Evolutionary conservation across 805 yeast genomes (phyloP).

Genomic region (Clavispora carvajalis): DNA sequence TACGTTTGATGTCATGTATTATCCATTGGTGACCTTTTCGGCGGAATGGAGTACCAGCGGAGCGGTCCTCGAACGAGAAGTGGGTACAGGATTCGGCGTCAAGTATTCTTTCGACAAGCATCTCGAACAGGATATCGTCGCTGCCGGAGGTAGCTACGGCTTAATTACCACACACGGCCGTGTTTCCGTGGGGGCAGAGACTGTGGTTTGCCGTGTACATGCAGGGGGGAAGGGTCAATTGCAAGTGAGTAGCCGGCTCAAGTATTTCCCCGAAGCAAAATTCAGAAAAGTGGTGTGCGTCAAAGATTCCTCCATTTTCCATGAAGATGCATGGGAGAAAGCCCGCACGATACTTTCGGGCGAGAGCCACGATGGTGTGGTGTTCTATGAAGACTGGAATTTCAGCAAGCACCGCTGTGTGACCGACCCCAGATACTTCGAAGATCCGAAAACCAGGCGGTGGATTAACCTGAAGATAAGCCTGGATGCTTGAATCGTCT

Average conservation of each 20-base stretch:
- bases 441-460: conserved; percentile 3
- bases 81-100: neutral
- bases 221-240: conserved; percentile 14
- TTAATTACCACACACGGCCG: neutral
- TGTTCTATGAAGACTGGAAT: conserved; percentile 7
- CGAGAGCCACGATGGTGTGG: conserved; percentile 11
- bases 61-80: neutral
- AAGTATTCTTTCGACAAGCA: neutral
- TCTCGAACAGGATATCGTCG: neutral
- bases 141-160: neutral
- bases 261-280: conserved; percentile 11
- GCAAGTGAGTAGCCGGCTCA: conserved; percentile 14
- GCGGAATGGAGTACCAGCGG: conserved; percentile 2
- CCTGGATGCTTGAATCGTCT: neutral
- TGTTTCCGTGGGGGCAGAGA: conserved; percentile 1
- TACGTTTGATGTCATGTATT: neutral
- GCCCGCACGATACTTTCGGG: conserved; percentile 6
- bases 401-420: conserved; percentile 14
- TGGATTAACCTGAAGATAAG: neutral
- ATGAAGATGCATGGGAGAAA: conserved; percentile 6
- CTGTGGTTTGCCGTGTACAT: conserved; percentile 10
- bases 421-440: conserved; percentile 9
- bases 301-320: conserved; percentile 1
- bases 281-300: conserved; percentile 6
- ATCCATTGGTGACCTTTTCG: conserved; percentile 1